Conservation (phyloP, 805 yeast genomes). For the Starmerella floricola region DNA sequence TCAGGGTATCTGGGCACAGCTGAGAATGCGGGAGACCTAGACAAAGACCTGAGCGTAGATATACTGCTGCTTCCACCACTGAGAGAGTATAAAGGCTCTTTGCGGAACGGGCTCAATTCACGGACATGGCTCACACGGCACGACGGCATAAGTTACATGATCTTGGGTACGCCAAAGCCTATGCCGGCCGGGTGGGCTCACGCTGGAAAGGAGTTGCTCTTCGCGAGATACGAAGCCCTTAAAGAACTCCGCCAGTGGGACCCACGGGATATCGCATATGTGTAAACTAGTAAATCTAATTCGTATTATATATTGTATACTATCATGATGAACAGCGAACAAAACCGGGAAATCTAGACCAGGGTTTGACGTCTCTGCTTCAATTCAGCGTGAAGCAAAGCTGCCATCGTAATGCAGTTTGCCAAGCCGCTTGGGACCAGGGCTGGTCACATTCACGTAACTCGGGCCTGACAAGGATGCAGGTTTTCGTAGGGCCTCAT, state of each 20-base stretch:
- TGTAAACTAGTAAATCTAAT: too few species aligned
- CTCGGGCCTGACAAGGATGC: too few species aligned
- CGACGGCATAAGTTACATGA: conserved; percentile 64
- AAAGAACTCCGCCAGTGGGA: conserved; percentile 10
- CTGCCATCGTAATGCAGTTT: too few species aligned
- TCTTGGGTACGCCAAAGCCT: conserved; percentile 28
- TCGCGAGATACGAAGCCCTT: conserved; percentile 8
- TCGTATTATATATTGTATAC: too few species aligned
- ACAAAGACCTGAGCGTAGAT: conserved; percentile 45
- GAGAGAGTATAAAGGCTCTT: conserved; percentile 50
- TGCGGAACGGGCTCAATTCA: conserved; percentile 57
- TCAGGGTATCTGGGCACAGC: conserved; percentile 42
- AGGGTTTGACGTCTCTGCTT: too few species aligned
- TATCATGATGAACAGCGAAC: too few species aligned
- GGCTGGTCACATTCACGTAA: too few species aligned
- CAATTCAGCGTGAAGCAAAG: too few species aligned
- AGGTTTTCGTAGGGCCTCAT: too few species aligned
- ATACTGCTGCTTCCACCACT: conserved; percentile 58
- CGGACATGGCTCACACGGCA: conserved; percentile 63
- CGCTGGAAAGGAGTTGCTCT: conserved; percentile 3
- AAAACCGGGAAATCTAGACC: too few species aligned
- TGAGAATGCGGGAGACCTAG: conserved; percentile 12
- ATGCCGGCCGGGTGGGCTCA: conserved; percentile 18
- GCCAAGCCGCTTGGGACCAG: too few species aligned
- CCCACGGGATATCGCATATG: conserved; percentile 6